Evolutionary conservation across 164 flowering plant genomes (phyloP), one percentile per base, ranked within the genome.

Genomic region (Platanus orientalis): DNA sequence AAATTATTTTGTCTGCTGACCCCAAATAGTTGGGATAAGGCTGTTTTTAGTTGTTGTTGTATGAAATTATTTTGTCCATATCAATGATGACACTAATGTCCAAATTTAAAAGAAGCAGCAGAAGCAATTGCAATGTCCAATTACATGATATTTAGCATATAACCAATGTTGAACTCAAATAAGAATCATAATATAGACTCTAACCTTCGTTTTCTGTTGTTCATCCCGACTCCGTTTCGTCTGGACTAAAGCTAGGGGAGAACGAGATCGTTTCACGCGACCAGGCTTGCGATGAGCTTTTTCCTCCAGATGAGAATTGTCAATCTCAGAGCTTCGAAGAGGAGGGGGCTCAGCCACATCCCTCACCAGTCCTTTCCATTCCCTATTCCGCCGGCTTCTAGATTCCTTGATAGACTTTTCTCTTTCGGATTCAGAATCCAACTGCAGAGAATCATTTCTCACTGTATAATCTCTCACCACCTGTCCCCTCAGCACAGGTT

Each of bases 181-280:
- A 26, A n/a, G 2, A 34, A 27, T 2, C n/a, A 65, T 20, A 57
- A 26, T 54, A 51, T 26, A 19, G 44, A 28, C 29, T 11, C 80
- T 23, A 39, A 88, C 95, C 89, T 83, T 79, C 0, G 39, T 13
- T 3, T 71, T 69, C 19, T 71, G 70, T 11, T 53, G 61, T 47
- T 85, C 92, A 66, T 87, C 87, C 9, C 82, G 79, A 60, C 49
- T 73, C 61, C 89, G 73, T 73, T 87, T 89, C 69, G 61, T 81
- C 25, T 61, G 79, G 59, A 25, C 52, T 7, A 57, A 60, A 42
- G 72, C 76, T 60, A 47, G 75, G n/a, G 87, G 86, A 48, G 91
- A 84, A 57, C 39, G 58, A 57, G 91, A 72, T 56, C 76, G 71
- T 54, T 63, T 79, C 20, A 30, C 24, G 57, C 36, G 84, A 62